phyloP scores from a whole-genome alignment of 208 protist genomes.

The Novymonas esmeraldas region DNA sequence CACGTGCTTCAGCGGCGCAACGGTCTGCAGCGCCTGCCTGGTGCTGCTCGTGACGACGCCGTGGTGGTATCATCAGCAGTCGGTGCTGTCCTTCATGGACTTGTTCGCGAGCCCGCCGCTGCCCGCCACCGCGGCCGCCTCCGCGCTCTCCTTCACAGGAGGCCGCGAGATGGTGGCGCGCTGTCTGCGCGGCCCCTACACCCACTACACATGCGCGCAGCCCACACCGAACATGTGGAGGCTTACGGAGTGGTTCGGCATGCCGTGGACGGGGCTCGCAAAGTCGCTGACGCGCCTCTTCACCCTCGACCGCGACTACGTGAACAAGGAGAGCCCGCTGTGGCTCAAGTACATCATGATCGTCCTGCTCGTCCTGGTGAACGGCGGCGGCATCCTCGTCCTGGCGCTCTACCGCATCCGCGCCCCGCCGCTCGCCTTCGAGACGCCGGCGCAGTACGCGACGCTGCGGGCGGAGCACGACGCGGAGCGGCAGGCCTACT shows the following conservation, averaged over 20 bases:
- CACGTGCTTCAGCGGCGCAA: constrained; percentile 25
- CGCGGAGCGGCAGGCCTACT: not conserved
- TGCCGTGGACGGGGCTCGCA: constrained; percentile 35
- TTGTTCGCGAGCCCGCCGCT: constrained; percentile 28
- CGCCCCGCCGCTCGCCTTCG: constrained; percentile 39
- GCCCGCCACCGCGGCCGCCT: not conserved
- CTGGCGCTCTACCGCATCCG: constrained; percentile 43
- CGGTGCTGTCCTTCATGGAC: constrained; percentile 35
- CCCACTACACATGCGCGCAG: constrained; percentile 28
- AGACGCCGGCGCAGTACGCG: constrained; percentile 29
- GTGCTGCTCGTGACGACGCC: constrained; percentile 28
- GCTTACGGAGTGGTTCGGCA: constrained; percentile 40
- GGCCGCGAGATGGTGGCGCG: constrained; percentile 22
- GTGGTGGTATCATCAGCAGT: constrained; percentile 35
- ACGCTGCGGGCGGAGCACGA: constrained; percentile 16
- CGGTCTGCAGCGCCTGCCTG: constrained; percentile 7
- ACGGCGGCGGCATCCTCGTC: constrained; percentile 26
- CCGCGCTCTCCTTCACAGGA: constrained; percentile 32
- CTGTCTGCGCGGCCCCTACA: constrained; percentile 18
- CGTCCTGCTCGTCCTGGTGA: constrained; percentile 17
- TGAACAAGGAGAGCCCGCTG: constrained; percentile 24
- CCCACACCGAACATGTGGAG: constrained; percentile 38
- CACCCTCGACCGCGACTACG: constrained; percentile 4
- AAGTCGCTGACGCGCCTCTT: constrained; percentile 23
- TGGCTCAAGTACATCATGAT: constrained; percentile 44